phyloP scores from a whole-genome alignment of 169 alveolate species.

The Plasmodium ovale region DNA sequence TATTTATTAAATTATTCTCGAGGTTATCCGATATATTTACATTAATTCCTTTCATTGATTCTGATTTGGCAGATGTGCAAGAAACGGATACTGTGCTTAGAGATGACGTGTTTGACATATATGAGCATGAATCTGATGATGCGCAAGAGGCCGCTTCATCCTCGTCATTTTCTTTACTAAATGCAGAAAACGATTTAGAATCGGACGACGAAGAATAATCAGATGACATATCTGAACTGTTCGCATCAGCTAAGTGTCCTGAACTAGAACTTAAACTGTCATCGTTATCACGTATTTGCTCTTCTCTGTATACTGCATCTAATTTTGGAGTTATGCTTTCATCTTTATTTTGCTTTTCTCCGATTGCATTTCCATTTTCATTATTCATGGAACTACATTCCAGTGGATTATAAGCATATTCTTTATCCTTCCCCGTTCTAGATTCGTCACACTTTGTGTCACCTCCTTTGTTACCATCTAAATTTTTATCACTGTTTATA shows the following conservation, averaged over 20 bases:
- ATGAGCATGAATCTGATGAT: slow-evolving; percentile 22
- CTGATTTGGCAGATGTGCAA: background rate
- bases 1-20: slow-evolving; percentile 8
- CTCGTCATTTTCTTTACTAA: background rate
- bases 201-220: slow-evolving; percentile 23
- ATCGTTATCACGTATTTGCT: background rate
- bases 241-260: slow-evolving; percentile 7
- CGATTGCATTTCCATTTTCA: background rate
- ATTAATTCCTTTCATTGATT: slow-evolving; percentile 10
- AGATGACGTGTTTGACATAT: slow-evolving; percentile 21
- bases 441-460: background rate
- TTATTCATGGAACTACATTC: background rate
- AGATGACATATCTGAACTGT: background rate
- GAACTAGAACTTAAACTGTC: background rate
- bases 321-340: background rate
- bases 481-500: background rate
- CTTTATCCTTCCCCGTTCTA: slow-evolving; percentile 1
- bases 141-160: background rate
- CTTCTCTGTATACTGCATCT: background rate
- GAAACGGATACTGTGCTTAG: slow-evolving; percentile 32
- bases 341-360: background rate
- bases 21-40: background rate
- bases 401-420: background rate
- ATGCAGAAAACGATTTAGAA: slow-evolving; percentile 17
- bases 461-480: background rate